Conservation (phyloP, 2,329 filamentous ascomycete genomes). For the Phyllosticta citribraziliensis region DNA sequence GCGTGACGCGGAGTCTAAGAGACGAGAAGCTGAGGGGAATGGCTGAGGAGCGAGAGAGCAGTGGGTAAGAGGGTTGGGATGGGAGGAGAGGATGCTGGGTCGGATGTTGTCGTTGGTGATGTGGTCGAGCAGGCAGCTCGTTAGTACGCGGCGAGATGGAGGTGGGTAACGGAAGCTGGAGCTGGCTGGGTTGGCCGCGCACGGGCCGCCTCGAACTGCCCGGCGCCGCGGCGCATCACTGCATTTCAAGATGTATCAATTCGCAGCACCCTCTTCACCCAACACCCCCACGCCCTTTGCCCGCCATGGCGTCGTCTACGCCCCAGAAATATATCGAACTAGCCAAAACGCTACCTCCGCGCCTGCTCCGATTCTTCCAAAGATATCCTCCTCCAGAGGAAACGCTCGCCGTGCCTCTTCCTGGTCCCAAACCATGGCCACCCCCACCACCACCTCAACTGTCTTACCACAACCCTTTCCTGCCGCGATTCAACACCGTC, state of each 20-base stretch:
- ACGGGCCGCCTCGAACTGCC: not conserved
- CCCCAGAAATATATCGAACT: constrained; percentile 39
- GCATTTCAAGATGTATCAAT: not conserved
- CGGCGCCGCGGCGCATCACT: not conserved
- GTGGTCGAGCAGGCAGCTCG: constrained; percentile 15
- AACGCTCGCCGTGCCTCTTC: not conserved
- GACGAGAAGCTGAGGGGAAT: not conserved
- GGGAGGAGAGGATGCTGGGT: constrained; percentile 11
- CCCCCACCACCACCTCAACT: constrained; percentile 23
- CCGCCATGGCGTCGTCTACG: constrained; percentile 15
- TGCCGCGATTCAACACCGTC: constrained; percentile 62
- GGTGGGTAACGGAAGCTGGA: not conserved
- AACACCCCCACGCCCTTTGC: constrained; percentile 4
- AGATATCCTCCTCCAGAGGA: constrained; percentile 63
- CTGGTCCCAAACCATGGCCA: not conserved
- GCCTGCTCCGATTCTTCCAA: constrained; percentile 77
- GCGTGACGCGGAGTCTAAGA: not conserved
- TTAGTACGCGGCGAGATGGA: constrained; percentile 3
- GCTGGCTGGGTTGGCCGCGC: constrained; percentile 6
- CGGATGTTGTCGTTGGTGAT: constrained; percentile 11
- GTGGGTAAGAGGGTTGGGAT: constrained; percentile 4
- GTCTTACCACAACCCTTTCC: constrained; percentile 67
- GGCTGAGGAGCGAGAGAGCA: not conserved
- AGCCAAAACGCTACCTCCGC: constrained; percentile 63
- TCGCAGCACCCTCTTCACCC: not conserved